These are phyloP conservation scores for Pseudozyma tsukubaensis DNA, from an alignment of 1,284 basidiomycete genomes.

Conservation along the genomic window DNA sequence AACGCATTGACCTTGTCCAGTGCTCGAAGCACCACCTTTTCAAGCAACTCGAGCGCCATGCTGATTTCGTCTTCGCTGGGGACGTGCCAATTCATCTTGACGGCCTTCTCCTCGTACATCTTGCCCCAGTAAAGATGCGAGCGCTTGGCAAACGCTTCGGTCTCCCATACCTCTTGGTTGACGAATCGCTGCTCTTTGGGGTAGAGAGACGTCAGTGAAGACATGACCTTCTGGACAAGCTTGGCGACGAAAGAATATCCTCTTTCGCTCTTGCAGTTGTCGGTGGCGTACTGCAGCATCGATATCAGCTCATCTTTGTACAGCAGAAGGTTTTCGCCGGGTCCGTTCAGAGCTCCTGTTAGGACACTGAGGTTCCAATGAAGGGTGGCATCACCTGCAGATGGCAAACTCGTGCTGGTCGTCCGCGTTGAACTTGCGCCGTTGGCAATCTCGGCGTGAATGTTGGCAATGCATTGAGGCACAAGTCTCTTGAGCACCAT, in stretches of 20 bases:
- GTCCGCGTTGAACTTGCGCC: constrained; percentile 92
- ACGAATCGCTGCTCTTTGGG: constrained; percentile 84
- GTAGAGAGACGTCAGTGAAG: constrained; percentile 82
- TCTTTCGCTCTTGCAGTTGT: constrained; percentile 87
- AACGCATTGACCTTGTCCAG: constrained; percentile 79
- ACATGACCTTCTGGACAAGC: constrained; percentile 81
- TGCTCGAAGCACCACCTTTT: constrained; percentile 77
- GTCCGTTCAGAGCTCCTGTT: constrained; percentile 53
- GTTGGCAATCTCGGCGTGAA: constrained; percentile 85
- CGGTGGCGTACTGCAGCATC: constrained; percentile 78
- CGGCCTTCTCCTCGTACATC: constrained; percentile 81
- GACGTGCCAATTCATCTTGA: constrained; percentile 89
- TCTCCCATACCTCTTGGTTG: constrained; percentile 84
- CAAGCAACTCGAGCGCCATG: constrained; percentile 83
- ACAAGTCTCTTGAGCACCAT: constrained; percentile 84
- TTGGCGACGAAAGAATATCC: constrained; percentile 86
- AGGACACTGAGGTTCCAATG: constrained; percentile 80
- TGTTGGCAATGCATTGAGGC: constrained; percentile 82
- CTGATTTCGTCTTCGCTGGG: constrained; percentile 81
- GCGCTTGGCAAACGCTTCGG: constrained; percentile 79
- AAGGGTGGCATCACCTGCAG: constrained; percentile 88
- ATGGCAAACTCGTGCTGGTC: constrained; percentile 83
- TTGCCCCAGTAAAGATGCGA: constrained; percentile 87
- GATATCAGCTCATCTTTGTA: constrained; percentile 78
- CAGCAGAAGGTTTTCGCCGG: constrained; percentile 72